Conservation (phyloP, 441 rosid species). For the Isatis lusitanica region DNA sequence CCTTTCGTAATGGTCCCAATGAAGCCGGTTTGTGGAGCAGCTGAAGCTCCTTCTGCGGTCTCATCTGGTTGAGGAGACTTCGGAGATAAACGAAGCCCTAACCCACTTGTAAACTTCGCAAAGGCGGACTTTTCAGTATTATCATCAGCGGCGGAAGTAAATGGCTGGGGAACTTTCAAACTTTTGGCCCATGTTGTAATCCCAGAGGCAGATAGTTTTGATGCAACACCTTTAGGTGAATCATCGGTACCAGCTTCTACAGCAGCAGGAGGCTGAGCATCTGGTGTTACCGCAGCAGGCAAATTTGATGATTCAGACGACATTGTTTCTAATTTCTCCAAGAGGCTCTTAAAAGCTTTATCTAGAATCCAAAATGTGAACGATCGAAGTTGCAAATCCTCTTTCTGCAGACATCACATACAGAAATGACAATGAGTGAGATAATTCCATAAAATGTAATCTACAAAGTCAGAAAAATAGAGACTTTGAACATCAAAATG, state of each 20-base stretch:
- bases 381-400: slow-evolving; percentile 12
- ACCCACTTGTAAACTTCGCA: slow-evolving; percentile 81
- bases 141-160: slow-evolving; percentile 55
- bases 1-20: slow-evolving; percentile 85
- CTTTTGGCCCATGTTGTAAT: slow-evolving; percentile 87
- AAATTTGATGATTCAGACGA: slow-evolving; percentile 49
- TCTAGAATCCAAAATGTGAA: slow-evolving; percentile 21
- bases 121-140: slow-evolving; percentile 66
- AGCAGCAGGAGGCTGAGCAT: slow-evolving; percentile 41
- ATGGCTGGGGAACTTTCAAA: slow-evolving; percentile 83
- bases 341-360: slow-evolving; percentile 32
- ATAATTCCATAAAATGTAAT: neutral
- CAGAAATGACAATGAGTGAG: slow-evolving; percentile 6
- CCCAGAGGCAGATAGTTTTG: slow-evolving; percentile 70
- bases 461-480: neutral
- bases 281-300: slow-evolving; percentile 44
- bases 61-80: slow-evolving; percentile 64
- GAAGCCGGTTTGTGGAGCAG: slow-evolving; percentile 61
- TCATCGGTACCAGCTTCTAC: slow-evolving; percentile 44
- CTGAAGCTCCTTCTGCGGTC: slow-evolving; percentile 49
- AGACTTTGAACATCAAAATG: neutral
- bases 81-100: slow-evolving; percentile 78
- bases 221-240: slow-evolving; percentile 51
- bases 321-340: slow-evolving; percentile 48
- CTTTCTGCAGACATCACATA: slow-evolving; percentile 15